Base-by-base conservation (phyloP, 208 protist species). In the Acanthamoeba triangularis region DNA sequence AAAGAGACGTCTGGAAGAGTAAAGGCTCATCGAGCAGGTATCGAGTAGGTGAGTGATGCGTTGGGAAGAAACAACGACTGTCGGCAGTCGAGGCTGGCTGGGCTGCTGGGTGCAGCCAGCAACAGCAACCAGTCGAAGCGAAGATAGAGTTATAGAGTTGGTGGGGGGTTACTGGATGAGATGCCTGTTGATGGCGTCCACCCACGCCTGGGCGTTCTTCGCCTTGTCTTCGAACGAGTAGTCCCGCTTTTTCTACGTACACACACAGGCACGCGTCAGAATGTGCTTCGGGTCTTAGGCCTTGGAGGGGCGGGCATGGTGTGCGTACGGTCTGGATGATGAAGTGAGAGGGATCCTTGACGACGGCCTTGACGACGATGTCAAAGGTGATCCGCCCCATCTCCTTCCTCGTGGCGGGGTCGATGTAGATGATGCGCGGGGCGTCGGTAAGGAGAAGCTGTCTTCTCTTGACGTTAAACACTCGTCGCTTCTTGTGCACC, bases 351-450 rank as follows among this genome's bases (percentile, higher is more conserved):
- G 82, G 7, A 47, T 90, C 82, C 82, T 65, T 90, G 52, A 5
- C 28, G 25, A 41, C 28, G 8, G 44, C 82, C 33, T 90, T 90
- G 14, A 90, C 52, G 28, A 90, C 44, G 82, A n/a, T 23, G 52
- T 59, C 54, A 18, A 90, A 90, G 0, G 47, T 35, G n/a, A 97
- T 96, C 63, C 92, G 74, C 33, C 96, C 96, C 84, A 96, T 97
- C 6, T 93, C 30, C 41, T 95, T 84, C 88, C 95, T 95, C 69
- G 96, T 94, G 16, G 93, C 74, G 4, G 94, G 95, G 49, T 96
- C 96, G 28, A 97, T 90, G 93, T 97, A 97, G 44, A 97, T 95
- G 25, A 97, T 25, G 56, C 96, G 95, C 65, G 96, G 96, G 35
- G 82, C 63, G 59, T 96, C 76, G 0, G 96, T 97, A 6, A 97